Conservation (phyloP, 768 basidiomycete species). For the Podaxis carcinomalis region DNA sequence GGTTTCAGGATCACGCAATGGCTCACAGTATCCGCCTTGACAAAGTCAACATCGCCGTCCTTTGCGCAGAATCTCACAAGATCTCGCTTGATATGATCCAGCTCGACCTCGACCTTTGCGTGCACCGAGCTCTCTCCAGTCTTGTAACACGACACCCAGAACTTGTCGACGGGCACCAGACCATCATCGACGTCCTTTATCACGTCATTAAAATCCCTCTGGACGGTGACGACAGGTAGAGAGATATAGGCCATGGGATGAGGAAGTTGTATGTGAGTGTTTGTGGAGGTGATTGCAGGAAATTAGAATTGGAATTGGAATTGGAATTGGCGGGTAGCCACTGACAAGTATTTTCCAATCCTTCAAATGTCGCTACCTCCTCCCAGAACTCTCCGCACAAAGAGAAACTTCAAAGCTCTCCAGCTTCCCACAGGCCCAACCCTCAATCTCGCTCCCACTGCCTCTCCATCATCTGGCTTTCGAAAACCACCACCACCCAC, state of each 20-base stretch:
- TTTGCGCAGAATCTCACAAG: constrained; percentile 39
- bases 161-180: constrained; percentile 49
- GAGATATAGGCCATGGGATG: constrained; percentile 11
- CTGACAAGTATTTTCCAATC: neutral
- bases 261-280: neutral
- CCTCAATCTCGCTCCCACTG: neutral
- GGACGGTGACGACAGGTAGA: constrained; percentile 53
- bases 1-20: constrained; percentile 20
- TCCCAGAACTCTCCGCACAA: constrained; percentile 66
- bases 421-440: constrained; percentile 49
- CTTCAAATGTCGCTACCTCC: constrained; percentile 4
- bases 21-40: constrained; percentile 25
- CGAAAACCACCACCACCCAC: constrained; percentile 9
- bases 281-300: neutral
- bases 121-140: constrained; percentile 51
- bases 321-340: neutral
- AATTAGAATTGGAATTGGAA: too few species aligned
- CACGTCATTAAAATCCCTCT: constrained; percentile 57
- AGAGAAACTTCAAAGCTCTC: constrained; percentile 86
- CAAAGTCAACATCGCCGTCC: constrained; percentile 47
- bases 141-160: constrained; percentile 73
- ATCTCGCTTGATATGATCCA: constrained; percentile 51
- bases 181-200: constrained; percentile 62
- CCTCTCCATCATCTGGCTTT: constrained; percentile 13
- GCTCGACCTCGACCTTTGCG: constrained; percentile 50